These are phyloP conservation scores for Amesomyces nigricolor DNA, from an alignment of 2,329 filamentous ascomycete species.

Conservation along the genomic window DNA sequence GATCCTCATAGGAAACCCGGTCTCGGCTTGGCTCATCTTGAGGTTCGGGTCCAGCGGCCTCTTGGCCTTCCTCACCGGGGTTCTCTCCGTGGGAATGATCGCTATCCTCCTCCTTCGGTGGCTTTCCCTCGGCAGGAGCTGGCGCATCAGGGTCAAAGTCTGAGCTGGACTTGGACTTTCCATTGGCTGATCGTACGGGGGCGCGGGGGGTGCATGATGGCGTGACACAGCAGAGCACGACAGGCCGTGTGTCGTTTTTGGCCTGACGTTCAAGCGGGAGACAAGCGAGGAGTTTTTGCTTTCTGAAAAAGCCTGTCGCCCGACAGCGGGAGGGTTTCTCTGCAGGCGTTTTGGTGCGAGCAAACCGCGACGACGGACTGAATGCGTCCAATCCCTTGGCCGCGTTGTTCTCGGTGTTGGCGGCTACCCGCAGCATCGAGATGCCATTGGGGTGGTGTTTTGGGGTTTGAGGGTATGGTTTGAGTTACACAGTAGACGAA, in stretches of 20 bases:
- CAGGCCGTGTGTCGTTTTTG: not conserved
- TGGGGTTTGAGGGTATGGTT: not conserved
- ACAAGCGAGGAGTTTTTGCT: no score
- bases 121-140: slow-evolving; percentile 19
- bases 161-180: slow-evolving; percentile 7
- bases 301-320: no score
- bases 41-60: slow-evolving; percentile 18
- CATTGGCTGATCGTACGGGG: no score
- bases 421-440: not conserved
- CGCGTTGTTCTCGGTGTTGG: not conserved
- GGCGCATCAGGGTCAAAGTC: slow-evolving; percentile 22
- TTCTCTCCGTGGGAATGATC: slow-evolving; percentile 24
- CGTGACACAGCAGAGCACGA: slow-evolving; percentile 6
- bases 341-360: no score
- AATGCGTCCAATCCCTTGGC: no score
- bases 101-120: slow-evolving; percentile 24
- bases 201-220: not conserved
- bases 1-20: slow-evolving; percentile 24
- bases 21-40: slow-evolving; percentile 23
- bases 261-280: not conserved
- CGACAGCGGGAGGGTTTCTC: no score
- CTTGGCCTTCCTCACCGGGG: slow-evolving; percentile 25
- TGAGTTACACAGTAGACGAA: no score
- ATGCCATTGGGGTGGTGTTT: not conserved
- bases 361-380: no score